Base-by-base conservation (phyloP, 495 filamentous ascomycete species). In the Lentithecium fluviatile region DNA sequence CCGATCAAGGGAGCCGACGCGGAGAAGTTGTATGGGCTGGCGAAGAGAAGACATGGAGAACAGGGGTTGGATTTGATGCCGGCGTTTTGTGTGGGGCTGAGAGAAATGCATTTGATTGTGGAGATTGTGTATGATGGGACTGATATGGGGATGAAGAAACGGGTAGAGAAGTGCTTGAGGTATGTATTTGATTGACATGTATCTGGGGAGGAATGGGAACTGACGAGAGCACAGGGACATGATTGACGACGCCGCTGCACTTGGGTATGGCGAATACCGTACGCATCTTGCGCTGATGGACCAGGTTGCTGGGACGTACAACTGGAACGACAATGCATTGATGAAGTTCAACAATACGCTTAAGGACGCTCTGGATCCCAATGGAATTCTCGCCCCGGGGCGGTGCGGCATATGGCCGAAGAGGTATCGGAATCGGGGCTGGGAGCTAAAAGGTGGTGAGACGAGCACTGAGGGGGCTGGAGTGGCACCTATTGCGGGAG, bases 321-420 rank as follows among this genome's bases (percentile, higher is more conserved):
- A 69, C 43, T 85, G 74, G 71, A 80, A 80, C 58, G 73, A 81
- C 50, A 73, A 76, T 21, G 77, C 78, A 3, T 57, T 80, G 52
- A 78, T 79, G 77, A 29, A 45, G 20, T 64, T 64, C 25, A 64
- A 57, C 36, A 45, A 57, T n/a, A 58, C 53, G 4, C 51, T 64
- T 29, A 64, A 64, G 29, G 60, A 64, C 29, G 37, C 54, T 0
- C 21, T 64, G 17, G 60, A 64, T 64, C 60, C 60, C 6, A 64
- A 58, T 46, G 60, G 60, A 10, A 58, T 64, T 26, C 45, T 64
- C 2, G 52, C 60, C 1, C 60, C 60, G 4, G 60, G 60, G 15
- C 25, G 54, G 4, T 56, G 49, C 20, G 60, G 60, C 8, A 58
- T 64, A 2, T 64, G 60, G 60, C 59, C 59, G 13, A 42, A 42